Evolutionary conservation across 1,284 basidiomycete species (phyloP).

Genomic region (Cryptococcus sp.): DNA sequence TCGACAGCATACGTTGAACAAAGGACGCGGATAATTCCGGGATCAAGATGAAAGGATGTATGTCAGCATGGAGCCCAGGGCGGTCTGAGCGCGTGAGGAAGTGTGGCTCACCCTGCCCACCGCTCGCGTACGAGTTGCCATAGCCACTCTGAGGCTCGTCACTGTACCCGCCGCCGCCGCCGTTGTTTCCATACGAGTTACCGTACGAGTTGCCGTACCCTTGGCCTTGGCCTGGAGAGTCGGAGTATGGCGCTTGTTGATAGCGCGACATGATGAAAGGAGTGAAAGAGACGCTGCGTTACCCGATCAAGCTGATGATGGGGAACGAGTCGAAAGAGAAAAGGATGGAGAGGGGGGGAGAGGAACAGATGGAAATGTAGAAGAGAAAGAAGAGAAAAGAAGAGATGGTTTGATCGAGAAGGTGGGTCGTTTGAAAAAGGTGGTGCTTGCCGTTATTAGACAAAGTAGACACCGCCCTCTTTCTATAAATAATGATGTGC

Average conservation of each 20-base stretch:
- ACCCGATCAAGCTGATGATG: neutral
- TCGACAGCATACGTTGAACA: neutral
- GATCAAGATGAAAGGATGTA: no score
- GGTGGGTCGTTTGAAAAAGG: no score
- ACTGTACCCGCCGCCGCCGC: slow-evolving; percentile 28
- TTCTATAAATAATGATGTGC: no score
- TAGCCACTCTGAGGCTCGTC: slow-evolving; percentile 29
- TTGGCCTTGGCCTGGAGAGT: slow-evolving; percentile 23
- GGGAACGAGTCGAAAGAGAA: slow-evolving; percentile 1
- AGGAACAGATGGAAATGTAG: slow-evolving; percentile 4
- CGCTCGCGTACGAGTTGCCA: slow-evolving; percentile 8
- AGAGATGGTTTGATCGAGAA: no score
- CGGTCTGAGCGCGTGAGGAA: no score
- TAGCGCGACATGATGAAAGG: slow-evolving; percentile 36
- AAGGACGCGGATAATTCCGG: no score
- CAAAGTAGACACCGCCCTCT: no score
- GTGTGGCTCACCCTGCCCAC: slow-evolving; percentile 17
- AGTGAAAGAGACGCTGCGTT: slow-evolving; percentile 5
- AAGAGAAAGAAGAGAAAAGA: slow-evolving; percentile 1
- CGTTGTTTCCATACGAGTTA: slow-evolving; percentile 9
- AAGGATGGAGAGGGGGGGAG: neutral
- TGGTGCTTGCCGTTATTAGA: no score
- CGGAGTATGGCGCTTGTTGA: slow-evolving; percentile 39
- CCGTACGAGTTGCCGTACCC: slow-evolving; percentile 22
- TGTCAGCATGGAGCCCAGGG: no score